A percentile compares a stretch with the other conserved stretches of the same genome.
phyloP scores from a whole-genome alignment of 192 early-diverging fungal species.

The Piromyces finnis region DNA sequence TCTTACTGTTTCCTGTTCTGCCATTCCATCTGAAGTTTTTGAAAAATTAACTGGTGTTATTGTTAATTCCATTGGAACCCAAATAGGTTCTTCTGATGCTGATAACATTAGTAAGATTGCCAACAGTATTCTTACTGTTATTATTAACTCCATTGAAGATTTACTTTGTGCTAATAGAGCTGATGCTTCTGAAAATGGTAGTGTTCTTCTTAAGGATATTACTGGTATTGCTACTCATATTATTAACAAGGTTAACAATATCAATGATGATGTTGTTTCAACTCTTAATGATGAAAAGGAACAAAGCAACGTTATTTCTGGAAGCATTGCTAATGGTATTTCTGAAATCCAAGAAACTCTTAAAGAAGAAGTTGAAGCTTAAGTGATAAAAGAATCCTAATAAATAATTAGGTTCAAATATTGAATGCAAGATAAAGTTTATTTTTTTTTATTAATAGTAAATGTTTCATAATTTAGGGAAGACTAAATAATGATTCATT shows the following conservation, averaged over 20 bases:
- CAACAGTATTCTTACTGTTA: background rate
- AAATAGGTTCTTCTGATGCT: background rate
- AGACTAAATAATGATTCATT: no score
- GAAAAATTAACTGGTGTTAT: background rate
- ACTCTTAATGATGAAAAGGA: background rate
- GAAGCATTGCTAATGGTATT: background rate
- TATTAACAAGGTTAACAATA: background rate
- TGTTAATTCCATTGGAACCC: background rate
- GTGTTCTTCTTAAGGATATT: background rate
- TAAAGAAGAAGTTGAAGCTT: background rate
- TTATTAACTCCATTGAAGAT: background rate
- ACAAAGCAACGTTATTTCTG: background rate
- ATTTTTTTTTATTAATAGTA: no score
- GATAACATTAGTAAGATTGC: background rate
- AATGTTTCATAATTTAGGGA: no score
- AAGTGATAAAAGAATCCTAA: no score
- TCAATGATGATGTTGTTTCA: background rate
- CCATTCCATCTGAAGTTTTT: background rate
- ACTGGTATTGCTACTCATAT: background rate
- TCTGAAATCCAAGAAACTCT: background rate
- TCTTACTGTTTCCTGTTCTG: background rate
- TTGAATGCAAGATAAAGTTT: no score
- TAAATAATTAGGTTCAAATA: no score
- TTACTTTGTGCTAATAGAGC: background rate
- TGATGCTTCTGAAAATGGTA: background rate